Percentiles rank a stretch among this genome's conserved stretches.
Evolutionary conservation across 2,329 filamentous ascomycete genomes (phyloP).

Genomic region (Microcyclospora pomicola): DNA sequence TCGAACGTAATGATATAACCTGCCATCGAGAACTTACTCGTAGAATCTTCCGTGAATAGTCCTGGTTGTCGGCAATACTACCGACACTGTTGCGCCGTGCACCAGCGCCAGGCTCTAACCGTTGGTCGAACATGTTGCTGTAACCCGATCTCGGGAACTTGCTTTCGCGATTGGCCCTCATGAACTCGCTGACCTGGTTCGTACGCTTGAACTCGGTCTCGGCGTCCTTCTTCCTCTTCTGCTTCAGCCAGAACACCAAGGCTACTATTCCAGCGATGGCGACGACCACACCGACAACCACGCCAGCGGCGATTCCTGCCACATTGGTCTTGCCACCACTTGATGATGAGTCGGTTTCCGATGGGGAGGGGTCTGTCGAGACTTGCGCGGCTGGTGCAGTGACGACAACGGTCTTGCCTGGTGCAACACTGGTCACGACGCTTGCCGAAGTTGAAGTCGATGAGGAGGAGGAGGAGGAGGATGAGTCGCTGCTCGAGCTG

Average conservation of each 20-base stretch:
- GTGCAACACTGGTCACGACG: conserved; percentile 19
- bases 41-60: conserved; percentile 90
- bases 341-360: conserved; percentile 22
- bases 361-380: conserved; percentile 35
- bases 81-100: conserved; percentile 51
- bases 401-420: conserved; percentile 22
- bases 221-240: conserved; percentile 59
- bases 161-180: conserved; percentile 11
- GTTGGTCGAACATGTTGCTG: conserved; percentile 64
- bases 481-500: conserved; percentile 5
- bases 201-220: conserved; percentile 77
- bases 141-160: conserved; percentile 45
- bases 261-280: conserved; percentile 53
- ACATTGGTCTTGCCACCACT: conserved; percentile 41
- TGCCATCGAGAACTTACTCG: conserved; percentile 60
- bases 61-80: conserved; percentile 92
- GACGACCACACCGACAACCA: conserved; percentile 68
- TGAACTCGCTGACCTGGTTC: conserved; percentile 62
- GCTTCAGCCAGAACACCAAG: conserved; percentile 59
- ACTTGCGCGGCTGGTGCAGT: conserved; percentile 25
- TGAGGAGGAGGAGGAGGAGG: conserved; percentile 12
- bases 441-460: conserved; percentile 10
- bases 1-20: conserved; percentile 69
- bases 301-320: conserved; percentile 75
- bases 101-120: conserved; percentile 62